Percentiles rank a stretch among this genome's conserved stretches.
These are phyloP conservation scores for Ceratocystis cubensis DNA, from an alignment of 2,329 filamentous ascomycete genomes.

Conservation along the genomic window DNA sequence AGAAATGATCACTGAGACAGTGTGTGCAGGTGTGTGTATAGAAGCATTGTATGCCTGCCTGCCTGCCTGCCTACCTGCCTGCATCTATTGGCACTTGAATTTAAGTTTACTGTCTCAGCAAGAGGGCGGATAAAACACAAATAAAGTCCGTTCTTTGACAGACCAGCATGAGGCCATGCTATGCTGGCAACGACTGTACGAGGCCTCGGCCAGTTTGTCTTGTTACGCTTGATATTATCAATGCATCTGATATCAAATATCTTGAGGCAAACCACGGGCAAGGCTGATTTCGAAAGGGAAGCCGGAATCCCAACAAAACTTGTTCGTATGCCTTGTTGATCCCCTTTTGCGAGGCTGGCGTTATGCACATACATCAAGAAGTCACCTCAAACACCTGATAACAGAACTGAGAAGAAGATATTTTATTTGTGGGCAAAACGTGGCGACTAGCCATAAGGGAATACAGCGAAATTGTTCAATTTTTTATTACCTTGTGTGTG, in stretches of 20 bases:
- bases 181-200: neutral
- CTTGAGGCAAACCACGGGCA: neutral
- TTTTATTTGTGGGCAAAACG: neutral
- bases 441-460: neutral
- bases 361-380: neutral
- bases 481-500: neutral
- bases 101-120: neutral
- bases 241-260: neutral
- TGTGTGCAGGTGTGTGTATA: slow-evolving; percentile 1
- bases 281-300: neutral
- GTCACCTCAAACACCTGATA: neutral
- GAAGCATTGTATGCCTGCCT: neutral
- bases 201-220: neutral
- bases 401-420: neutral
- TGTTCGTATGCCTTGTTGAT: neutral
- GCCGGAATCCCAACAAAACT: neutral
- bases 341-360: neutral
- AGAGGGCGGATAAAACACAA: neutral
- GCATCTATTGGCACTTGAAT: neutral
- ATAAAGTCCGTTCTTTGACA: neutral
- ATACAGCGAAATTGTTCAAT: neutral
- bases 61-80: neutral
- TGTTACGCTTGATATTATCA: neutral
- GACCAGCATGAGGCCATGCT: slow-evolving; percentile 1
- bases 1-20: neutral